These are phyloP conservation scores for Monosporozyma yasuniensis DNA, from an alignment of 805 yeast genomes.

Conservation along the genomic window DNA sequence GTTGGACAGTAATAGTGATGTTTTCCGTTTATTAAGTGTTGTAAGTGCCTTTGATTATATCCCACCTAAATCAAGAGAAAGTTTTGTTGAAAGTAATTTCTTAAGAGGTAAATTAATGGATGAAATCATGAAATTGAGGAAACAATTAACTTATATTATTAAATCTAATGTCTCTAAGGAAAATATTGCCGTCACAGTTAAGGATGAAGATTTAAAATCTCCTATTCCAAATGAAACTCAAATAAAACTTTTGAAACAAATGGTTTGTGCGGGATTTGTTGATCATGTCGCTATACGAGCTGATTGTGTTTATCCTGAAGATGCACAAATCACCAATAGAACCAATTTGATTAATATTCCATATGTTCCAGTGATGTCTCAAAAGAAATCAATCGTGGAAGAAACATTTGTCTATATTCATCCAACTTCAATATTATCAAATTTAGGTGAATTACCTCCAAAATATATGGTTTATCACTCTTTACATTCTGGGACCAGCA, in stretches of 20 bases:
- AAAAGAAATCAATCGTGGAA: conserved; percentile 33
- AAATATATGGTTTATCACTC: conserved; percentile 66
- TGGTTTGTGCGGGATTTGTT: conserved; percentile 84
- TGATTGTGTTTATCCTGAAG: conserved; percentile 56
- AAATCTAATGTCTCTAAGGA: conserved; percentile 55
- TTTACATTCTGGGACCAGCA: conserved; percentile 47
- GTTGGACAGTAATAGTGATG: conserved; percentile 70
- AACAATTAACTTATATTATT: conserved; percentile 70
- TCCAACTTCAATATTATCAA: conserved; percentile 58
- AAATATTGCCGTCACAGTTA: conserved; percentile 42
- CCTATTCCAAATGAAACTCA: conserved; percentile 63
- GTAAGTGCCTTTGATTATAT: conserved; percentile 84
- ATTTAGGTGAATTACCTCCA: conserved; percentile 65
- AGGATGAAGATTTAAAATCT: conserved; percentile 41
- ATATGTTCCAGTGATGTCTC: conserved; percentile 45
- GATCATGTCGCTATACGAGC: conserved; percentile 86
- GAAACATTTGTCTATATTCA: conserved; percentile 65
- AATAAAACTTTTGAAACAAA: conserved; percentile 74
- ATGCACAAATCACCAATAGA: conserved; percentile 49
- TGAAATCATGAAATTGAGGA: conserved; percentile 73
- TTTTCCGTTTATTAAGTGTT: conserved; percentile 63
- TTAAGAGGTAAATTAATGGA: conserved; percentile 74
- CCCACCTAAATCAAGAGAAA: conserved; percentile 35
- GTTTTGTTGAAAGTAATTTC: conserved; percentile 53
- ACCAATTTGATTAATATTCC: conserved; percentile 53